Percentiles rank a stretch among this genome's conserved stretches.
Conservation (phyloP, 2,329 filamentous ascomycete species). For the Fusarium concolor region DNA sequence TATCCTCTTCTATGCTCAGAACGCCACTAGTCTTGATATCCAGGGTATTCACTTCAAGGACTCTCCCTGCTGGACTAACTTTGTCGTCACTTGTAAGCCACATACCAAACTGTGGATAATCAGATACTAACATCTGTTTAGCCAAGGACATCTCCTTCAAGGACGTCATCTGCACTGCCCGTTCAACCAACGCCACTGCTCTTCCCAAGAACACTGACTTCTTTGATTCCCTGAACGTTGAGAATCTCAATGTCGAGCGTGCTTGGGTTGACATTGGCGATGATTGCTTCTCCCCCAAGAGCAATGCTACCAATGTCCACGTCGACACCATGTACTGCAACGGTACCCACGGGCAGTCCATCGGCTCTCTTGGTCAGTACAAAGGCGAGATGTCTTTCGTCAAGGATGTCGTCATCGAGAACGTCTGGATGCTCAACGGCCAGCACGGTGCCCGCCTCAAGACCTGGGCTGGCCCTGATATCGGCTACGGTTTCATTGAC, state of each 20-base stretch:
- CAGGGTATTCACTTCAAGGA: slow-evolving; percentile 44
- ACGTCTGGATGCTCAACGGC: slow-evolving; percentile 45
- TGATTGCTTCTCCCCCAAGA: slow-evolving; percentile 45
- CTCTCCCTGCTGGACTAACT: slow-evolving; percentile 44
- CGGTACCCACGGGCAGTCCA: slow-evolving; percentile 42
- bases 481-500: slow-evolving; percentile 42
- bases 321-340: slow-evolving; percentile 45
- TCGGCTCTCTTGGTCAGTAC: slow-evolving; percentile 43
- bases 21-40: slow-evolving; percentile 39
- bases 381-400: slow-evolving; percentile 40
- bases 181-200: slow-evolving; percentile 40
- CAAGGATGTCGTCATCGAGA: slow-evolving; percentile 43
- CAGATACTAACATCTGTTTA: background rate
- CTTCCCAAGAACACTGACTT: slow-evolving; percentile 45
- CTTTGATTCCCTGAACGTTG: slow-evolving; percentile 41
- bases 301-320: slow-evolving; percentile 39
- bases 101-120: fast-evolving
- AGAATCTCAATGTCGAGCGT: slow-evolving; percentile 37
- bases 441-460: slow-evolving; percentile 43
- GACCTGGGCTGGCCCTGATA: slow-evolving; percentile 41
- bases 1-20: slow-evolving; percentile 44
- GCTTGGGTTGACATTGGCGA: slow-evolving; percentile 44
- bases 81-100: slow-evolving; percentile 41
- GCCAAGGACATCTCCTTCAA: slow-evolving; percentile 40
- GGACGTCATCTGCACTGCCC: slow-evolving; percentile 42